Evolutionary conservation across 257 asterid genomes (phyloP), one percentile per base, ranked within the genome.

Genomic region (Solanum gandarillasii): DNA sequence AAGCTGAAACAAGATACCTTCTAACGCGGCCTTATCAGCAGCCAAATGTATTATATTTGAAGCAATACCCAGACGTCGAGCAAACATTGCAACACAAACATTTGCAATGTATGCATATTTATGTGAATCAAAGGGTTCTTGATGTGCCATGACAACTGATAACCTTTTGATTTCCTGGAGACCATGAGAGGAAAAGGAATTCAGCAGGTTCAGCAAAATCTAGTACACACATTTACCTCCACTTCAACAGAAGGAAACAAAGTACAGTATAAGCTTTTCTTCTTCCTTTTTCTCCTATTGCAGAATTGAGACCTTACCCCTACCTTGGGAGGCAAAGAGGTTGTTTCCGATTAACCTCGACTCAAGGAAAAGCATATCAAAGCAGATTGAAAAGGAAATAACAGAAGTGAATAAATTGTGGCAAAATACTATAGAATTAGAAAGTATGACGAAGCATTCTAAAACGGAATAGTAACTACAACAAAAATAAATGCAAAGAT

Each of bases 31-130:
- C 83, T 85, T 94, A 70, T 95, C 98, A 84, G 92, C 88, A 60
- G 98, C 98, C 91, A 94, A 91, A 91, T 91, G 90, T 68, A 94
- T 88, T 95, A 95, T 90, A 90, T 96, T 96, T 68, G 98, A 92
- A 88, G 98, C 99, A 91, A 96, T 94, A 88, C 98, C 96, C 92
- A 87, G 99, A 65, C 98, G 98, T 83, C 99, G 96, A 86, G 99
- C 98, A 89, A 87, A 95, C 92, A 93, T 95, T 68, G 99, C 97
- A 84, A 96, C 98, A 90, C 97, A 92, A 85, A 95, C 98, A 89
- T 95, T 96, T 81, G 99, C 95, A 92, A 96, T 91, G 87, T 96
- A 96, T 83, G 98, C 98, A 90, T 96, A 95, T 87, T 91, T 94
- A 85, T 94, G 96, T 27, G 92, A 83, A 88, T 92, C 95, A 88